Base-by-base conservation (phyloP, 352 stramenopile species). In the Phytophthora quininea region DNA sequence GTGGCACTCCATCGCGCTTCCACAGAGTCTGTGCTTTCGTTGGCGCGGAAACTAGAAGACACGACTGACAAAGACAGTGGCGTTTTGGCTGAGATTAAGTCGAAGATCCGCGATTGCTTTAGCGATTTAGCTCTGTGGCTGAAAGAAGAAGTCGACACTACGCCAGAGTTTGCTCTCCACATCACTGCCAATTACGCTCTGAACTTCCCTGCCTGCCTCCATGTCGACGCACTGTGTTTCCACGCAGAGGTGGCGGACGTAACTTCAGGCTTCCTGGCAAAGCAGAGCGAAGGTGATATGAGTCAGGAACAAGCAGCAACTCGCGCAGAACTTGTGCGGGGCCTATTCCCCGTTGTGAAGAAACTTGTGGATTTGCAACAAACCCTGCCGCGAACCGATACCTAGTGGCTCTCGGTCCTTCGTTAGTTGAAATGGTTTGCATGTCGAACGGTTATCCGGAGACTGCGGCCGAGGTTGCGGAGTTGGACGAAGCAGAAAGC, bases 281-380 rank as follows among this genome's bases (percentile, higher is more conserved):
- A 42, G 58, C 50, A 46, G 76, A 71, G 42, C 54, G 54, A 0
- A 53, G 33, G 14, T 24, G 27, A 37, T 40, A 54, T 49, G 27
- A 74, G 68, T 29, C 62, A 73, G 54, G 61, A 73, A 37, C 66
- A 71, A 38, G 29, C 67, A 45, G 40, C 66, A 27, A 37, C 69
- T 30, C 64, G 30, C 31, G 57, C 67, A 38, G 64, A 81, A 19
- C 47, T 83, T 31, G 31, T 90, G 24, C 74, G 59, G 50, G 79
- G 81, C 37, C 51, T 86, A 37, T 42, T 66, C 15, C 64, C 40
- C 29, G 53, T 86, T 46, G 54, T 74, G 35, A 75, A 69, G 38
- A 88, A 82, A 50, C 73, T 90, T n/a, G n/a, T 82, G 3, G 79
- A 86, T 8, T 52, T 52, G 33, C 58, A 75, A 11, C 77, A 90